Base-by-base conservation (phyloP, 257 asterid species). In the Thymus quinquecostatus region DNA sequence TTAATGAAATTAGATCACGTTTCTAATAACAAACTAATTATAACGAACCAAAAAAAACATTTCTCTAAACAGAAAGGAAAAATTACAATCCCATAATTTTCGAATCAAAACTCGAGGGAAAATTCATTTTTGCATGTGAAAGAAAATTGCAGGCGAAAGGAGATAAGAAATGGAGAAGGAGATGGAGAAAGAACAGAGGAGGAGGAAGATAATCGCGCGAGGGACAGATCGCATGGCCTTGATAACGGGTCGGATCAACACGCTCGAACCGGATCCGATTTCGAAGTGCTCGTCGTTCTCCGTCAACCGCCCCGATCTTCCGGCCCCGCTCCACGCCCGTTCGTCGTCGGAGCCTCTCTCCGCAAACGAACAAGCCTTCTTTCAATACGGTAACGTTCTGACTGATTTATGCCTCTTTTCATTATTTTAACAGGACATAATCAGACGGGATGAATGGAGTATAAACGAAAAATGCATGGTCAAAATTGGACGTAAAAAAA, bases 161-260 rank as follows among this genome's bases (percentile, higher is more conserved):
- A 68, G 33, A 38, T 14, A 13, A 62, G 66, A 44, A 7, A 45
- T 8, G 58, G 54, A 64, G 41, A 49, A 8, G 47, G 74, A 75
- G 73, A 83, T 82, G 90, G 86, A 83, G 75, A 86, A 76, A 55
- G 82, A 86, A 60, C 84, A 79, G 30, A 77, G 92, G 83, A 85
- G 84, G 88, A 85, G 70, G 76, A 88, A 66, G 83, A 86, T 84
- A 56, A 64, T 78, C 34, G 66, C 86, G 47, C 81, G 87, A 62
- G 84, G 83, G 12, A 63, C 83, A 3, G 90, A 86, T 75, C 83
- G 90, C 21, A 30, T 88, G 79, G 88, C 91, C 3, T 65, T 85
- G 50, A 85, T 89, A 43, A 84, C 89, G 75, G 83, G 87, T 57
- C 83, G 83, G 50, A 69, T 77, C 76, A 80, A 69, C 6, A 71